phyloP scores from a whole-genome alignment of 345 rosid species.

The Cardiospermum halicacabum region DNA sequence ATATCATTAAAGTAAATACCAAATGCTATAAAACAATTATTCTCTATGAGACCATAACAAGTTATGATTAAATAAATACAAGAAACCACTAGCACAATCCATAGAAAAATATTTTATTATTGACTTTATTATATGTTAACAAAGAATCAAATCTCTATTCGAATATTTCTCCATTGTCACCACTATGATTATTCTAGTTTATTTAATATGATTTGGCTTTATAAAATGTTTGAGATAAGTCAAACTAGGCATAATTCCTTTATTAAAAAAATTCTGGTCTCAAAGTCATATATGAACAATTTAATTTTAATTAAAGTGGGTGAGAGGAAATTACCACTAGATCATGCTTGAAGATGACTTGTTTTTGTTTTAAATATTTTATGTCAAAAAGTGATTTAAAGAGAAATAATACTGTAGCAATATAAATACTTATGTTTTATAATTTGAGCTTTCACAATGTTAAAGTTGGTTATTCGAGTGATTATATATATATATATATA shows the following conservation, averaged over 20 bases:
- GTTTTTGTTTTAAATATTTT: too few species aligned
- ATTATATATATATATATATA: too few species aligned
- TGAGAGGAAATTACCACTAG: neutral
- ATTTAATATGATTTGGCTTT: neutral
- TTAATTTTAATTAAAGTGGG: neutral
- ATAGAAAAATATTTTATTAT: neutral
- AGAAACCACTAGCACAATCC: neutral
- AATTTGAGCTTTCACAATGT: too few species aligned
- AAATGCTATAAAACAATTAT: too few species aligned
- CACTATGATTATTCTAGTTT: neutral
- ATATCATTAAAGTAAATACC: too few species aligned
- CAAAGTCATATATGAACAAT: neutral
- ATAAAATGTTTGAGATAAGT: neutral
- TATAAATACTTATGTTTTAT: too few species aligned
- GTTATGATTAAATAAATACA: neutral
- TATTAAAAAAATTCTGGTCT: neutral
- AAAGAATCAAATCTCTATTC: constrained; percentile 8
- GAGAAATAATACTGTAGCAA: too few species aligned
- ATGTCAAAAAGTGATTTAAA: too few species aligned
- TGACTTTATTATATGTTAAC: neutral
- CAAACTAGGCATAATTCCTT: neutral
- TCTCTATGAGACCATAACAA: too few species aligned
- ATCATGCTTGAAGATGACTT: too few species aligned
- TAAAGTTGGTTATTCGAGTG: too few species aligned
- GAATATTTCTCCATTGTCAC: constrained; percentile 7